These are phyloP conservation scores for Ceratobasidium sp. DNA, from an alignment of 1,284 basidiomycete species.

Conservation along the genomic window DNA sequence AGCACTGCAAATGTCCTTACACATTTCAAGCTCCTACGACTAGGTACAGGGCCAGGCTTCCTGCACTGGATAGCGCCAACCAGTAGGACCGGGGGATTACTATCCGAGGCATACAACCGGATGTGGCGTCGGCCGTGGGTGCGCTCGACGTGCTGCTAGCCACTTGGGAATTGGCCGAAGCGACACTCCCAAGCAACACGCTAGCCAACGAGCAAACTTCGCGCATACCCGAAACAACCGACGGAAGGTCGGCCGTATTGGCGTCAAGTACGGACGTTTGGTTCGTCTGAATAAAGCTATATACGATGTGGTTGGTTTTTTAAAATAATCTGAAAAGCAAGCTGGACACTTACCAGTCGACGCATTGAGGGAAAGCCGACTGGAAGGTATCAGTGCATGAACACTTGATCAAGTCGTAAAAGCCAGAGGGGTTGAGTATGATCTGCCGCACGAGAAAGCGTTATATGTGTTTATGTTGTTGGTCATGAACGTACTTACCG, in stretches of 20 bases:
- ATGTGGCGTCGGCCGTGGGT: slow-evolving; percentile 15
- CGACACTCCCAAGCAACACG: slow-evolving; percentile 61
- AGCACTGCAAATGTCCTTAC: not conserved
- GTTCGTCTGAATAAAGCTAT: slow-evolving; percentile 65
- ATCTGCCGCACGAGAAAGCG: no score
- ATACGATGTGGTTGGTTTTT: not conserved
- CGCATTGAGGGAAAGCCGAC: slow-evolving; percentile 70
- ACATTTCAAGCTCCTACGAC: not conserved
- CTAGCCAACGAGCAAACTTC: slow-evolving; percentile 61
- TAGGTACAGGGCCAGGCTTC: not conserved
- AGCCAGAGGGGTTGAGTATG: slow-evolving; percentile 67
- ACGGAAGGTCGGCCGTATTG: slow-evolving; percentile 51
- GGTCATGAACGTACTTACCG: slow-evolving; percentile 51
- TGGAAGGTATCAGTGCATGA: slow-evolving; percentile 72
- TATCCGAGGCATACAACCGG: not conserved
- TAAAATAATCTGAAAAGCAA: no score
- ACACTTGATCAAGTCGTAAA: slow-evolving; percentile 70
- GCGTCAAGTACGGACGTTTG: slow-evolving; percentile 60
- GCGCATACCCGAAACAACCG: slow-evolving; percentile 59
- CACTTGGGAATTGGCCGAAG: slow-evolving; percentile 57
- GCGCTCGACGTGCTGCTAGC: slow-evolving; percentile 47
- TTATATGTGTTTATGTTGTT: not conserved
- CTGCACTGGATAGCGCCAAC: not conserved
- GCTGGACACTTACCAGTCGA: slow-evolving; percentile 61
- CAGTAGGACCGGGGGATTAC: no score